Conservation (phyloP, 768 basidiomycete genomes). For the Pisolithus sp. region DNA sequence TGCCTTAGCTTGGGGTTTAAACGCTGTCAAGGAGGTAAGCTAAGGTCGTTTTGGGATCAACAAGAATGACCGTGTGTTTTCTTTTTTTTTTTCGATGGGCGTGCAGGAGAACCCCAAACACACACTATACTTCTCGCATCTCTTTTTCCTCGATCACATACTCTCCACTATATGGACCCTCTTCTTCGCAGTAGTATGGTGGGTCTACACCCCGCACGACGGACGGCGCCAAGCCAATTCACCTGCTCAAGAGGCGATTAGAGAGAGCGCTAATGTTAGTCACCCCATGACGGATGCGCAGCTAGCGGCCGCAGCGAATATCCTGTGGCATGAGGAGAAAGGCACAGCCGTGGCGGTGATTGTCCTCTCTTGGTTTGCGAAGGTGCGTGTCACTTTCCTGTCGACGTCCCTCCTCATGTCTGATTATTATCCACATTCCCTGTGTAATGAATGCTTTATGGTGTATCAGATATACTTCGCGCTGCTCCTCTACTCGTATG, state of each 20-base stretch:
- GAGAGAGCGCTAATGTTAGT: slow-evolving; percentile 48
- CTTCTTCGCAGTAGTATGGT: slow-evolving; percentile 88
- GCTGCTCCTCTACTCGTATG: slow-evolving; percentile 86
- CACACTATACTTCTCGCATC: slow-evolving; percentile 83
- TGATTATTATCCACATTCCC: background rate
- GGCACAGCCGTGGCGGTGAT: slow-evolving; percentile 73
- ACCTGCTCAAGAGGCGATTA: slow-evolving; percentile 80
- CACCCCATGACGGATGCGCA: slow-evolving; percentile 58
- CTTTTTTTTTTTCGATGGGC: slow-evolving; percentile 1
- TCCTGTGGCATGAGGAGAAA: slow-evolving; percentile 88
- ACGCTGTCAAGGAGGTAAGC: slow-evolving; percentile 78
- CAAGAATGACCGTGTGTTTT: background rate
- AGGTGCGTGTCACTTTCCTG: slow-evolving; percentile 46
- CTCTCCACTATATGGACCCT: slow-evolving; percentile 88
- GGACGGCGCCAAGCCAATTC: slow-evolving; percentile 78
- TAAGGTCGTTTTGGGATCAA: background rate
- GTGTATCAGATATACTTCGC: slow-evolving; percentile 80
- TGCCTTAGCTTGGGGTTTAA: slow-evolving; percentile 81
- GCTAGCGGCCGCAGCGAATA: slow-evolving; percentile 64
- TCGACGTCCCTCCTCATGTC: too few species aligned
- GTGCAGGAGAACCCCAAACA: slow-evolving; percentile 84
- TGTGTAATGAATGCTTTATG: background rate
- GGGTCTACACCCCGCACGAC: slow-evolving; percentile 87
- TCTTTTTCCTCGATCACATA: slow-evolving; percentile 89
- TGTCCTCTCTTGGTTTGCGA: slow-evolving; percentile 76